These are phyloP conservation scores for Epichloe festucae DNA, from an alignment of 2,329 filamentous ascomycete genomes.

Conservation along the genomic window DNA sequence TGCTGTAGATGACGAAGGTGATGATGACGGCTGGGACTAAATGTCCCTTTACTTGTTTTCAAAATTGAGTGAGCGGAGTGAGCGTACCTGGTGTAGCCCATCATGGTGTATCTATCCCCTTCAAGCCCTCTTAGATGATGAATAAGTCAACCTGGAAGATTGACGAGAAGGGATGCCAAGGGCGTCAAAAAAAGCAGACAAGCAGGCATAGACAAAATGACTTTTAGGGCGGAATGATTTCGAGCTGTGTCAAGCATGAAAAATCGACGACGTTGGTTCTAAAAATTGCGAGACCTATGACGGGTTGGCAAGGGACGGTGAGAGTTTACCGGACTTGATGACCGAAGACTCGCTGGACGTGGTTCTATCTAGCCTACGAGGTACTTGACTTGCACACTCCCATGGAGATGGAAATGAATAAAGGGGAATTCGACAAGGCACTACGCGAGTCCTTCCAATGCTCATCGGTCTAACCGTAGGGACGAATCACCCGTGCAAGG, in stretches of 20 bases:
- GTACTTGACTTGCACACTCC: too few relatives aligned
- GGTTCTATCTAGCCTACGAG: too few relatives aligned
- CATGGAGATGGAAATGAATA: too few relatives aligned
- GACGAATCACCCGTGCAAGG: too few relatives aligned
- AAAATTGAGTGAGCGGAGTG: neutral
- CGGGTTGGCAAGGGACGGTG: neutral
- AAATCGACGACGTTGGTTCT: too few relatives aligned
- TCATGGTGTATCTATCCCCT: neutral
- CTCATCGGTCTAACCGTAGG: too few relatives aligned
- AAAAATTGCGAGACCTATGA: neutral
- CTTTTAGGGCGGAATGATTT: neutral
- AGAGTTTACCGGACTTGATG: too few relatives aligned
- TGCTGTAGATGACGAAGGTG: slow-evolving; percentile 56
- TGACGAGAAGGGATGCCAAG: neutral
- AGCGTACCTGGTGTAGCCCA: neutral
- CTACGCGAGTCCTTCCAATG: too few relatives aligned
- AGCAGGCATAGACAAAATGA: neutral
- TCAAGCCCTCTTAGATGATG: neutral
- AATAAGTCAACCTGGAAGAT: neutral
- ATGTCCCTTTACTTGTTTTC: slow-evolving; percentile 10
- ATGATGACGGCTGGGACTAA: slow-evolving; percentile 59
- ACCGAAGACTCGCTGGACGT: too few relatives aligned
- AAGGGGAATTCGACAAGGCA: too few relatives aligned
- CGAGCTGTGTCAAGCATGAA: slow-evolving; percentile 4
- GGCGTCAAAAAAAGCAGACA: neutral